Base-by-base conservation (phyloP, 768 basidiomycete species). In the Psilocybe sp. region DNA sequence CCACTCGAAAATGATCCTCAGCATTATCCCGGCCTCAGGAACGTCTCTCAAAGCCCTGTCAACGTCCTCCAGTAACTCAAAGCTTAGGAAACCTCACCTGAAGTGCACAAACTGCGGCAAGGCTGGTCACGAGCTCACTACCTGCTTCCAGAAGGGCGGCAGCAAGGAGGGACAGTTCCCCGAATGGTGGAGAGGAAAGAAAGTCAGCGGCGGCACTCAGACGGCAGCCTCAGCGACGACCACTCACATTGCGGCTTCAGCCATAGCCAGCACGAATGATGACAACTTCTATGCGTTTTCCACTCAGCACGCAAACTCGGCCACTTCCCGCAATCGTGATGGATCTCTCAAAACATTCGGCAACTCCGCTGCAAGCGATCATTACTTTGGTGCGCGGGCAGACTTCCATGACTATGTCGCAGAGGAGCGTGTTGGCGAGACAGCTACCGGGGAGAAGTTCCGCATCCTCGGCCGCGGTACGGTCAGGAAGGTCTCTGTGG, bases 81-180 rank as follows among this genome's bases (percentile, higher is more conserved):
- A 23, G 19, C 23, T 23, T n/a, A n/a, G 28, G 9, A 46, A 46
- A 3, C 37, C 53, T 1, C 38, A 55, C 16, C 20, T 47, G 4
- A 28, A 51, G 5, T 60, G 60, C 46, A 44, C 47, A 0, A 60
- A 64, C 58, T 69, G 69, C 42, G 40, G 51, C 6, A 32, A 36
- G 5, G 41, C 13, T 0, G 60, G 67, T 1, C 68, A 71, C 35
- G 41, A 49, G 2, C 55, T 53, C 4, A 57, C 57, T 3, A 53
- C 63, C 6, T 71, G 69, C 47, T 73, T 66, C 59, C 58, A 53
- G 49, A 54, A 54, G 13, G 69, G 70, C 0, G 64, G 69, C 8
- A 67, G 69, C 4, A 71, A 69, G 42, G 68, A 66, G 31, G 69
- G 70, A 5, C 70, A 73, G 45, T 64, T 60, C 38, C 67, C 63